Evolutionary conservation across 495 filamentous ascomycete genomes (phyloP), one percentile per base, ranked within the genome.

Genomic region (Annulohypoxylon nitens): DNA sequence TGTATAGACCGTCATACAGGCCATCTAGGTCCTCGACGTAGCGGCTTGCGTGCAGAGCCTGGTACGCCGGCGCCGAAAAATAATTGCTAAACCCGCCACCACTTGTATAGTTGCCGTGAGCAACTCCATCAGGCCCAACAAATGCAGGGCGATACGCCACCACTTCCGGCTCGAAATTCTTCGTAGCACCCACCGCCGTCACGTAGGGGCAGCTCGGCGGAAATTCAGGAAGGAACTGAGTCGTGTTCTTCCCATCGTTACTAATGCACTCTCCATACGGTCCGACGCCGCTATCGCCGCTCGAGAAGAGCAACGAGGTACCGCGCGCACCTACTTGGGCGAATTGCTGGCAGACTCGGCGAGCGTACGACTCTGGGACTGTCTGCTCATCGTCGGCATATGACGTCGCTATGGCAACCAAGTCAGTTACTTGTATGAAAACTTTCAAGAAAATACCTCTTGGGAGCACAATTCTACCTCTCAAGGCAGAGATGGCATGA

Each of bases 341-440:
- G 69, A 85, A 82, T 78, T 93, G 87, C 77, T 91, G 88, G 83
- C 93, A 96, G 4, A 93, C 91, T 43, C 83, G 86, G 48, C 82
- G 81, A 47, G 92, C 89, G 73, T 94, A 97, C 1, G 84, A 78
- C 37, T 83, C 75, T 0, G 93, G 92, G 0, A 96, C 87, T 4
- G 88, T 91, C 81, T 95, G 81, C 77, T 97, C 93, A 53, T 94
- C 88, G 71, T 95, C 93, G 45, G 92, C 92, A 77, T 96, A 97
- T 0, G 90, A 93, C 48, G 89, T 93, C 39, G 91, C 71, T 74
- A 23, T 12, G 18, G n/a, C 20, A 12, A 37, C n/a, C 11, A 12
- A 43, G 50, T 74, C 53, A 74, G 66, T 47, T 23, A 65, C 18
- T 9, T 33, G 11, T 23, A 2, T 36, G 41, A 33, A 26, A 37